Conservation (phyloP, 345 rosid genomes). For the Lepidium didymum region DNA sequence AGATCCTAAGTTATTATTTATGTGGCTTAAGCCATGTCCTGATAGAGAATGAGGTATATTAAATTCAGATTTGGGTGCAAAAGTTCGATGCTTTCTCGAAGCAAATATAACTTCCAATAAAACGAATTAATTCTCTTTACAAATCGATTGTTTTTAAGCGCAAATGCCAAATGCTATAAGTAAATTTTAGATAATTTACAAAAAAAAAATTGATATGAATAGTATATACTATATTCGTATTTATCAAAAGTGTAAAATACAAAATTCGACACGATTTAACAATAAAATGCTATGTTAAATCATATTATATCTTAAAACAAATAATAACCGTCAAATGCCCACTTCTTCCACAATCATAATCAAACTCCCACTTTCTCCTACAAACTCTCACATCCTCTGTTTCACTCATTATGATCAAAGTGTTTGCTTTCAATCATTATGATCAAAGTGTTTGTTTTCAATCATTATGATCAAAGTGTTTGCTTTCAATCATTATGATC, state of each 20-base stretch:
- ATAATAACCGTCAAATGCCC: constrained; percentile 8
- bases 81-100: no score
- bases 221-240: not conserved
- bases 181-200: not conserved
- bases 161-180: not conserved
- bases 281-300: not conserved
- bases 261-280: not conserved
- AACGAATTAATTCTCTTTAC: no score
- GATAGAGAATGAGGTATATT: not conserved
- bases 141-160: no score
- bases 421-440: no score
- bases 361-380: constrained; percentile 14
- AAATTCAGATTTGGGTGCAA: constrained; percentile 2
- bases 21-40: no score
- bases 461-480: not conserved
- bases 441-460: no score
- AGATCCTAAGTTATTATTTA: no score
- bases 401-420: no score
- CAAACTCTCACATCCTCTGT: constrained; percentile 8
- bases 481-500: not conserved
- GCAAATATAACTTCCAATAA: no score
- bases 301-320: not conserved
- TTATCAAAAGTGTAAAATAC: not conserved
- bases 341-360: constrained; percentile 9
- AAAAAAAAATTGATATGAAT: no score